Evolutionary conservation across 2,329 filamentous ascomycete genomes (phyloP), one percentile per base, ranked within the genome.

Genomic region (Capronia coronata): DNA sequence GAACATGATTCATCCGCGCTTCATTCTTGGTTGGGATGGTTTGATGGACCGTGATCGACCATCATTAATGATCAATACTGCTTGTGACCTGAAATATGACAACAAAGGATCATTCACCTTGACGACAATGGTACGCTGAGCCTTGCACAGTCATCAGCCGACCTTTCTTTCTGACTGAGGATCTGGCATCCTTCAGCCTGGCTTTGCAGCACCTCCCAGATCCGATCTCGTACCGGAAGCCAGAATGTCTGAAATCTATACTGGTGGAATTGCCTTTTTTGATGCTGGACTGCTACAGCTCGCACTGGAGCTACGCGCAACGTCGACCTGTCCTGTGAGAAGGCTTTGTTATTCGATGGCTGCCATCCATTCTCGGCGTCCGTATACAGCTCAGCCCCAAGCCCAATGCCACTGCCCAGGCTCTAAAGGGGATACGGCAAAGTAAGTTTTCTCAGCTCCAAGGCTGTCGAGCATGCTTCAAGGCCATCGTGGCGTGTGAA

Each of bases 351-450:
- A 32, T 32, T 32, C n/a, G 29, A 32, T 32, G 29, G n/a, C 29
- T n/a, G 29, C n/a, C 29, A 32, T 32, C 29, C 29, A 32, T 32
- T 6, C 29, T n/a, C 30, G 14, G 11, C 16, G 18, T 19, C 22
- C 13, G 27, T 32, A 50, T 43, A 47, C 47, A 40, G 25, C 32
- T 47, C 51, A 49, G 51, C 47, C 43, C 47, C 37, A 48, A 40
- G 37, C 16, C 22, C 46, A 54, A 54, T 50, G 46, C 47, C 46
- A 49, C 47, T 43, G 46, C 51, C 48, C 42, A 54, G 51, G 30
- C 51, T 42, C 51, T 53, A 49, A 43, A 3, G 7, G 21, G 32
- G 32, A 23, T 23, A 37, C 18, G 29, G 37, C 22, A 43, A 43
- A 32, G 34, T 21, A 21, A n/a, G 11, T 22, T 49, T 30, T 22